Conservation (phyloP, 2,329 filamentous ascomycete species). For the Blastomyces silverae region DNA sequence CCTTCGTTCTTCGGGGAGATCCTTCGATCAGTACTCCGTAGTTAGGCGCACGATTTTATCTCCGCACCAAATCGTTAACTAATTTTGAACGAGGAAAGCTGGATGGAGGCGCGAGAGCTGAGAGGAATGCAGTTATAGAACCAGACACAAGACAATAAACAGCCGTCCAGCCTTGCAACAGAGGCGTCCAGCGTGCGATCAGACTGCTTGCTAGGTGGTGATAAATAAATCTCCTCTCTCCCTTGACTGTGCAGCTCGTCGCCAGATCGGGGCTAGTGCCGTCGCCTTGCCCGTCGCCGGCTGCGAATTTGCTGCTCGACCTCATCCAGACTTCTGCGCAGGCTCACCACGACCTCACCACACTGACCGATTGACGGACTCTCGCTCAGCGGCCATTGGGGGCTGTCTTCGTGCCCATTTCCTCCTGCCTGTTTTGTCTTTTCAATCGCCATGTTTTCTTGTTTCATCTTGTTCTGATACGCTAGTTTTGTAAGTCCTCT, state of each 20-base stretch:
- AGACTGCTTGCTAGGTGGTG: neutral
- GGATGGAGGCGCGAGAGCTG: neutral
- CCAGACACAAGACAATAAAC: neutral
- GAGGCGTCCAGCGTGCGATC: neutral
- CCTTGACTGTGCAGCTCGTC: neutral
- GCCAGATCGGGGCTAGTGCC: conserved; percentile 9
- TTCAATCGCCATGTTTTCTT: conserved; percentile 11
- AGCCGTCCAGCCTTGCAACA: neutral
- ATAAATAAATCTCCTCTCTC: neutral
- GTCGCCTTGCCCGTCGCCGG: neutral
- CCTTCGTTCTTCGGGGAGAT: conserved; percentile 15
- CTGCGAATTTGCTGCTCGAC: neutral
- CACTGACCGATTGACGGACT: neutral
- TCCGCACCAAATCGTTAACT: neutral
- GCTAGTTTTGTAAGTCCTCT: conserved; percentile 5
- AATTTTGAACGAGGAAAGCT: neutral
- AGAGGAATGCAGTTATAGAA: neutral
- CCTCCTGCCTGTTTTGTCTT: neutral
- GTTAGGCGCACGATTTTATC: neutral
- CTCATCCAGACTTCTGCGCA: neutral
- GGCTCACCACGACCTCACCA: neutral
- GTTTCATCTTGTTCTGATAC: neutral
- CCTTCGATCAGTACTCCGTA: too few relatives aligned
- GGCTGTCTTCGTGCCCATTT: conserved; percentile 2
- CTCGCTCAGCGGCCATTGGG: conserved; percentile 11